A percentile compares a stretch with the other conserved stretches of the same genome.
These are phyloP conservation scores for Talaromyces thailandensis DNA, from an alignment of 495 filamentous ascomycete species.

Conservation along the genomic window DNA sequence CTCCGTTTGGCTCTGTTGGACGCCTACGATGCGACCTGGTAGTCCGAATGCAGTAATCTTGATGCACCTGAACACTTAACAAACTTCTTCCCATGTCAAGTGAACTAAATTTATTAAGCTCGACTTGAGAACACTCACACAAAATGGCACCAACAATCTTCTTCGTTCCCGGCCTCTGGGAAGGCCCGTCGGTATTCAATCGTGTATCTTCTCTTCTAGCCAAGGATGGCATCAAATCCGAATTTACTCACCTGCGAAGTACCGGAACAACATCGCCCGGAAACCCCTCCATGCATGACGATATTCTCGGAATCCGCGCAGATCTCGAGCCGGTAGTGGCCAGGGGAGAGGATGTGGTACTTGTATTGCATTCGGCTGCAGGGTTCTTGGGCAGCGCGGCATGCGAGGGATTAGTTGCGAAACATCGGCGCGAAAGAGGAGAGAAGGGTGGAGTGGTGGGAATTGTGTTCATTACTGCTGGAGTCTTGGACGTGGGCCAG, in stretches of 20 bases:
- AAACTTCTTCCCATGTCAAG: neutral
- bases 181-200: constrained; percentile 18
- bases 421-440: neutral
- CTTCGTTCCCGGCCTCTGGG: constrained; percentile 25
- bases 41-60: neutral
- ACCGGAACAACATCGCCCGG: constrained; percentile 15
- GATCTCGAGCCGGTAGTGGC: constrained; percentile 10
- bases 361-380: constrained; percentile 30
- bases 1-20: neutral
- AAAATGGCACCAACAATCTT: constrained; percentile 18
- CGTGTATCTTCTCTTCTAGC: constrained; percentile 10
- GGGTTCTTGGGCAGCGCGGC: constrained; percentile 26
- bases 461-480: constrained; percentile 16
- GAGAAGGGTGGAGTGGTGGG: constrained; percentile 13
- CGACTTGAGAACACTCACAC: neutral
- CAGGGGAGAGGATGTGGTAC: constrained; percentile 20
- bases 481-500: constrained; percentile 11
- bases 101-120: neutral
- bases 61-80: neutral
- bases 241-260: constrained; percentile 11
- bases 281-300: constrained; percentile 15
- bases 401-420: constrained; percentile 16
- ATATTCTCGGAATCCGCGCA: constrained; percentile 14
- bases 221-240: constrained; percentile 7
- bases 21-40: neutral